phyloP scores from a whole-genome alignment of 2,329 filamentous ascomycete genomes.

The Harringtonia aguacate region DNA sequence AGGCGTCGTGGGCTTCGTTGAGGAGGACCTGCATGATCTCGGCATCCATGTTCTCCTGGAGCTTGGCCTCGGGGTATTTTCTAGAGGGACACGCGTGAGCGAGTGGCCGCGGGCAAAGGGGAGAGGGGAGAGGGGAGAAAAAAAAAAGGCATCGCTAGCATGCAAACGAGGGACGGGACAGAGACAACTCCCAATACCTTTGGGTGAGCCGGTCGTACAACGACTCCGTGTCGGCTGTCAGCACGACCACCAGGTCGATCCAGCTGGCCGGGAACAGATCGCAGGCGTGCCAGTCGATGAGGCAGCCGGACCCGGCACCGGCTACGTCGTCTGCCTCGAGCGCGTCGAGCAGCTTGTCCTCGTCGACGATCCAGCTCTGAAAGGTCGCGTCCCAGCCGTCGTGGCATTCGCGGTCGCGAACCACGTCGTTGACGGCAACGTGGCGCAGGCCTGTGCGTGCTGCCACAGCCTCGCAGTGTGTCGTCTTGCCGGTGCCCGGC shows the following conservation, averaged over 20 bases:
- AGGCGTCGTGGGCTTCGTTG: slow-evolving; percentile 80
- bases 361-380: slow-evolving; percentile 86
- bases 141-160: not conserved
- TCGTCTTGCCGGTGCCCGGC: slow-evolving; percentile 91
- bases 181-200: too few species aligned
- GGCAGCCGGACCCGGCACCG: slow-evolving; percentile 68
- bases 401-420: slow-evolving; percentile 79
- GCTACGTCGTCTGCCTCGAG: slow-evolving; percentile 63
- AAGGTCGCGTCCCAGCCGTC: slow-evolving; percentile 81
- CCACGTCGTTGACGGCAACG: slow-evolving; percentile 79
- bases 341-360: slow-evolving; percentile 82
- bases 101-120: not conserved
- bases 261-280: slow-evolving; percentile 87
- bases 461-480: slow-evolving; percentile 74
- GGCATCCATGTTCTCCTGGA: slow-evolving; percentile 92
- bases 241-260: slow-evolving; percentile 90
- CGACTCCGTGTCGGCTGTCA: slow-evolving; percentile 68
- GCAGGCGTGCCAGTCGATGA: slow-evolving; percentile 98
- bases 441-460: slow-evolving; percentile 65
- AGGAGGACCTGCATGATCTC: slow-evolving; percentile 96
- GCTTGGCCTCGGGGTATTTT: slow-evolving; percentile 74
- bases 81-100: slow-evolving; percentile 24
- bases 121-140: not conserved
- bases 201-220: slow-evolving; percentile 76
- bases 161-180: too few species aligned